Conservation (phyloP, 495 filamentous ascomycete species). For the Podospora anserina region DNA sequence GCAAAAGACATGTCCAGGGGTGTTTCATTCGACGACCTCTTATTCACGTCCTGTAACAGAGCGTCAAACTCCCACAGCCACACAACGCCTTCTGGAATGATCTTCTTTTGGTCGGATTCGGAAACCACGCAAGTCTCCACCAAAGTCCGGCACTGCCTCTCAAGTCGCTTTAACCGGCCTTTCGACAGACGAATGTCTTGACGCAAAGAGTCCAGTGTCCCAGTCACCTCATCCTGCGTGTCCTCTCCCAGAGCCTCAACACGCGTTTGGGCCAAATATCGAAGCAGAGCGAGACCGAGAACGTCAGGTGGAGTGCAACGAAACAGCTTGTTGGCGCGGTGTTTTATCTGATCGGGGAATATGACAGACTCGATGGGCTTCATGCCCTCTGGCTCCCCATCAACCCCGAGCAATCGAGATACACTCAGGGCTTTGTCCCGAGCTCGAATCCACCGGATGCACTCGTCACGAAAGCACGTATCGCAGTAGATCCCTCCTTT, state of each 20-base stretch:
- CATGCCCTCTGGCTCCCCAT: neutral
- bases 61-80: neutral
- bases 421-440: neutral
- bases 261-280: slow-evolving; percentile 3
- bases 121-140: neutral
- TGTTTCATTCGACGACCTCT: neutral
- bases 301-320: neutral
- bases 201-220: neutral
- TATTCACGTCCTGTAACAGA: neutral
- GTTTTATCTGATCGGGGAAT: neutral
- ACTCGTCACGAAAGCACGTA: slow-evolving; percentile 10
- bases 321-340: neutral
- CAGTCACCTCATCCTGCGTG: neutral
- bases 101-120: neutral
- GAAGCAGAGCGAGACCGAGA: slow-evolving; percentile 10
- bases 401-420: neutral
- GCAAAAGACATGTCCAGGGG: neutral
- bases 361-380: neutral
- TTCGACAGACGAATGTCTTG: neutral
- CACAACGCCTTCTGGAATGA: neutral
- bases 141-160: neutral
- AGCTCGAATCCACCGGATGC: neutral
- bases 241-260: neutral
- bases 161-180: neutral
- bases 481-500: slow-evolving; percentile 11